Percentiles rank a stretch among this genome's conserved stretches.
These are phyloP conservation scores for Ephemerocybe angulata DNA, from an alignment of 768 basidiomycete species.

Conservation along the genomic window DNA sequence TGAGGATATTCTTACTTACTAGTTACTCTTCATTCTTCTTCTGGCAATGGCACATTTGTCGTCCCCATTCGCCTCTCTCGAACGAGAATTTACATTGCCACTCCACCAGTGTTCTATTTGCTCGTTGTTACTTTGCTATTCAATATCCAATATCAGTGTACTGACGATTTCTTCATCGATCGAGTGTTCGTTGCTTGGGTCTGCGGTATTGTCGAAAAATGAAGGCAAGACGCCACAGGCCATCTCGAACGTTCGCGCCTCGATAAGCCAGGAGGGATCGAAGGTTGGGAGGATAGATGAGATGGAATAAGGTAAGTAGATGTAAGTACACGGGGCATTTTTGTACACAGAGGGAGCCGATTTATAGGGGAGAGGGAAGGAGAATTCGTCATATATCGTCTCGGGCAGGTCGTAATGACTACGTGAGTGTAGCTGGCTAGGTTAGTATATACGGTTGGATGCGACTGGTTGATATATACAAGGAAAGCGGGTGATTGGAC, in stretches of 20 bases:
- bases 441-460: background rate
- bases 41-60: too few species aligned
- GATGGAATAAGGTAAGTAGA: slow-evolving; percentile 29
- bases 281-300: slow-evolving; percentile 5
- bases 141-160: too few species aligned
- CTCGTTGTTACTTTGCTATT: too few species aligned
- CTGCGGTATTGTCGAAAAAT: too few species aligned
- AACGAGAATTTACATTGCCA: too few species aligned
- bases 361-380: background rate
- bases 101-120: too few species aligned
- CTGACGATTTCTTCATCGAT: too few species aligned
- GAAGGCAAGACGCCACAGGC: background rate
- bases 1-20: too few species aligned
- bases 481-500: background rate
- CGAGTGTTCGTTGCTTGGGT: too few species aligned
- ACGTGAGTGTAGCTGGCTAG: background rate
- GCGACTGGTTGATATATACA: background rate
- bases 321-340: background rate
- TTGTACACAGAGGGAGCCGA: background rate
- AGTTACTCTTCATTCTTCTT: too few species aligned
- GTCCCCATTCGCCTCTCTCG: too few species aligned
- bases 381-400: slow-evolving; percentile 5
- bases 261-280: too few species aligned
- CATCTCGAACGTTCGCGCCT: background rate
- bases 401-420: background rate